Conservation (phyloP, 2,329 filamentous ascomycete genomes). For the Aspergillus spinulosporus region DNA sequence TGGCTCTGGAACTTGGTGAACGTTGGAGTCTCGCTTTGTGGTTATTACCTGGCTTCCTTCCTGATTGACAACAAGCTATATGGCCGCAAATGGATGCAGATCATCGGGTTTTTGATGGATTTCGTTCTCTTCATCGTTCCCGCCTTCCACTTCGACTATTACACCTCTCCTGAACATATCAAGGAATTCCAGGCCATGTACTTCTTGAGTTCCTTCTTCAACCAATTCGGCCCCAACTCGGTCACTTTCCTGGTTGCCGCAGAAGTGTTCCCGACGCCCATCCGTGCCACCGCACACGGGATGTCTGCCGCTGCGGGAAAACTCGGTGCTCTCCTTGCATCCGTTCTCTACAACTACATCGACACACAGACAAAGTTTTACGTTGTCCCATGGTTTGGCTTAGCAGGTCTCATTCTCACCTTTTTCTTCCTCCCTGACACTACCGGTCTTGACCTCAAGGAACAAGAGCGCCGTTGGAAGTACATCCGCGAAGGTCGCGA, state of each 20-base stretch:
- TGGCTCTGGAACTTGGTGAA: slow-evolving; percentile 96
- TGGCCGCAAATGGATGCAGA: slow-evolving; percentile 94
- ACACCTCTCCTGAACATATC: slow-evolving; percentile 69
- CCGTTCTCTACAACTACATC: slow-evolving; percentile 95
- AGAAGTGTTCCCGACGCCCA: slow-evolving; percentile 92
- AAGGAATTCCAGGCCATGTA: slow-evolving; percentile 97
- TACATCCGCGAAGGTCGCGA: slow-evolving; percentile 79
- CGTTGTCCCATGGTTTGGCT: slow-evolving; percentile 93
- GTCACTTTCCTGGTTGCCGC: slow-evolving; percentile 96
- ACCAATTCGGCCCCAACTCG: slow-evolving; percentile 95
- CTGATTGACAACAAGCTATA: slow-evolving; percentile 96
- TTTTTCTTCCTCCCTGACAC: slow-evolving; percentile 91
- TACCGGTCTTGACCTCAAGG: slow-evolving; percentile 92
- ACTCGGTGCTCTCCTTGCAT: slow-evolving; percentile 79
- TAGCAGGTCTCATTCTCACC: slow-evolving; percentile 80
- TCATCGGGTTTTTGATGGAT: slow-evolving; percentile 86
- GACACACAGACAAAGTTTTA: slow-evolving; percentile 80
- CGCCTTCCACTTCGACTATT: slow-evolving; percentile 84
- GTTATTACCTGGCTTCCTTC: slow-evolving; percentile 88
- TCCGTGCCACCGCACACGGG: slow-evolving; percentile 90
- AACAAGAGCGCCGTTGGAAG: slow-evolving; percentile 90
- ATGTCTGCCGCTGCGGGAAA: slow-evolving; percentile 90
- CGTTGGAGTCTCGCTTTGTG: slow-evolving; percentile 79
- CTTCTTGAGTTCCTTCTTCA: slow-evolving; percentile 97
- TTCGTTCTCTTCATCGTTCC: slow-evolving; percentile 93